These are phyloP conservation scores for Anethum foeniculum DNA, from an alignment of 140 eudicot genomes.

Conservation along the genomic window DNA sequence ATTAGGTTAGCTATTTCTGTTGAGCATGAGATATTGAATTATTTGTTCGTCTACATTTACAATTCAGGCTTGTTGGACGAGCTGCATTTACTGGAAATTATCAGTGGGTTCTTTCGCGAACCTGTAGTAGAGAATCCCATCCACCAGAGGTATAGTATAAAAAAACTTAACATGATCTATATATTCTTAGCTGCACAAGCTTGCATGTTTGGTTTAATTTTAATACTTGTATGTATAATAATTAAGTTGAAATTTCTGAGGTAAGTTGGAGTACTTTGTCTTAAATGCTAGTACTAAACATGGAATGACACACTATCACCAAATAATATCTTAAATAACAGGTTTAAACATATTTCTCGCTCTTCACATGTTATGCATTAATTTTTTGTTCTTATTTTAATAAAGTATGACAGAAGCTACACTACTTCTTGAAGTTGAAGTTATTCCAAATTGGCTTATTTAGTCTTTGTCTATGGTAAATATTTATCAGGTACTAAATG, in stretches of 20 bases:
- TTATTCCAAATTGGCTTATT: background rate
- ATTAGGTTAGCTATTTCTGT: background rate
- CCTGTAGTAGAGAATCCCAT: too few species aligned
- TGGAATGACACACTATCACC: background rate
- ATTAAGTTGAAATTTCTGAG: background rate
- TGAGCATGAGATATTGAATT: background rate
- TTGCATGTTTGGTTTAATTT: background rate
- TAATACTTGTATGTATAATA: too few species aligned
- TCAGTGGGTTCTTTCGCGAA: too few species aligned
- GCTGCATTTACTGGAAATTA: too few species aligned
- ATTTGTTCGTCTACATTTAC: too few species aligned
- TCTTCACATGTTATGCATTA: background rate
- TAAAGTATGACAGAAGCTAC: background rate
- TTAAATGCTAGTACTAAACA: background rate
- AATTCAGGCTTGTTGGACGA: too few species aligned
- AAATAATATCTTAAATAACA: background rate
- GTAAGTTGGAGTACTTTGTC: background rate
- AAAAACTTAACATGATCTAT: background rate
- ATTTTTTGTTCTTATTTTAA: background rate
- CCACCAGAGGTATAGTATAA: background rate
- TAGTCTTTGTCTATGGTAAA: conserved; percentile 6
- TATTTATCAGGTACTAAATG: background rate
- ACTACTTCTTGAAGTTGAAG: background rate
- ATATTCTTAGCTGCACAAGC: background rate
- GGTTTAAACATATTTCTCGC: background rate